A percentile compares a stretch with the other conserved stretches of the same genome.
Evolutionary conservation across 1,139 yeast species (phyloP).

Genomic region (Kluyveromyces marxianus): DNA sequence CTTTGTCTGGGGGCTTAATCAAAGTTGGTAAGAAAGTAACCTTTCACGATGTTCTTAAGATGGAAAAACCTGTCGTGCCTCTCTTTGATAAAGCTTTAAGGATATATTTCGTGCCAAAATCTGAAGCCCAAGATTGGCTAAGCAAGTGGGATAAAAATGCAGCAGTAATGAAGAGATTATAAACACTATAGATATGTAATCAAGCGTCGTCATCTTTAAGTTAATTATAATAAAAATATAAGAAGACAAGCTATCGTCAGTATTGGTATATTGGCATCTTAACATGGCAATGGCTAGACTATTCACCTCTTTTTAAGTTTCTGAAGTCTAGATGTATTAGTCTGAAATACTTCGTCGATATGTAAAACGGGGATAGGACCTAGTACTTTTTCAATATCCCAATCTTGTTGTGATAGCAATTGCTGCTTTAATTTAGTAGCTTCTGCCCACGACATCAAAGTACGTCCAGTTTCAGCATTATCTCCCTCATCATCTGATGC

Average conservation of each 20-base stretch:
- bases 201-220: neutral
- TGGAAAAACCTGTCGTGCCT: conserved; percentile 61
- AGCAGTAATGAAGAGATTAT: conserved; percentile 45
- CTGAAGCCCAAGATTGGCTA: conserved; percentile 58
- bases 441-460: conserved; percentile 29
- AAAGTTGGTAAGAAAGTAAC: conserved; percentile 76
- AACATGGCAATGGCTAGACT: neutral
- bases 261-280: neutral
- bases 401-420: conserved; percentile 47
- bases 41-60: conserved; percentile 55
- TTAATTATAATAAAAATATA: neutral
- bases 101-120: conserved; percentile 74
- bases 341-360: conserved; percentile 60
- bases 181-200: neutral
- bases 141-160: conserved; percentile 57
- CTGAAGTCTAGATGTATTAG: conserved; percentile 33
- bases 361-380: conserved; percentile 69
- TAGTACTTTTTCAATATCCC: conserved; percentile 69
- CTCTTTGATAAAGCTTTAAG: conserved; percentile 69
- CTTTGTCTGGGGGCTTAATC: conserved; percentile 74
- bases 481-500: conserved; percentile 26
- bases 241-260: neutral
- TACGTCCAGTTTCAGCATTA: conserved; percentile 15
- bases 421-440: conserved; percentile 24
- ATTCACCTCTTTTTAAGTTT: conserved; percentile 45